These are phyloP conservation scores for Claviceps paspali DNA, from an alignment of 2,329 filamentous ascomycete genomes.

Conservation along the genomic window DNA sequence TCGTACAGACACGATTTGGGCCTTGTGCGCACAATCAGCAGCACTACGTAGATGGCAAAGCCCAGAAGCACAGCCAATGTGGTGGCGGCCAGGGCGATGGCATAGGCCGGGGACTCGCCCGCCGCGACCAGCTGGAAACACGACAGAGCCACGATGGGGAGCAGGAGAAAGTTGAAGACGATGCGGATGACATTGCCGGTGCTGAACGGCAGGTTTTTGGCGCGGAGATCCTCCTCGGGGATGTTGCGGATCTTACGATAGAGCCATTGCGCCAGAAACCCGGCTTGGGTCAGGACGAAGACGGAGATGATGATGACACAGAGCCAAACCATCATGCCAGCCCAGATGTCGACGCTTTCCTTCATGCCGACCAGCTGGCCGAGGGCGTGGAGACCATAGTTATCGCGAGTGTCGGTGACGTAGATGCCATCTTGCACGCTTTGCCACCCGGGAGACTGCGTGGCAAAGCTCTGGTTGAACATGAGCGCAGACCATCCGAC, in stretches of 20 bases:
- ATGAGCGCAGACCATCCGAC: conserved; percentile 78
- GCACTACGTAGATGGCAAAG: conserved; percentile 65
- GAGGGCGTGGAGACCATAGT: conserved; percentile 68
- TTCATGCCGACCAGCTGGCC: conserved; percentile 74
- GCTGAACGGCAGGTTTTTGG: conserved; percentile 84
- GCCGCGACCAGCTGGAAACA: conserved; percentile 83
- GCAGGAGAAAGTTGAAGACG: conserved; percentile 80
- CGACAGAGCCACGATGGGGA: conserved; percentile 75
- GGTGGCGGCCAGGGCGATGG: conserved; percentile 60
- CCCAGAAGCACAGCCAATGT: conserved; percentile 58
- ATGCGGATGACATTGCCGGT: conserved; percentile 67
- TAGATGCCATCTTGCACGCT: conserved; percentile 79
- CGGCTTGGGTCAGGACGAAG: conserved; percentile 56
- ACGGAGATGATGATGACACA: conserved; percentile 57
- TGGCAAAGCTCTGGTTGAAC: conserved; percentile 85
- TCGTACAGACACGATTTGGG: conserved; percentile 85
- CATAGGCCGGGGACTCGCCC: conserved; percentile 47
- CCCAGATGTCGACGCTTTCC: conserved; percentile 69
- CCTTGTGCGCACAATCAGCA: conserved; percentile 63
- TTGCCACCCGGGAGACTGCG: conserved; percentile 46
- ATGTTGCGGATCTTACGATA: conserved; percentile 56
- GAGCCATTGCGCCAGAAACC: conserved; percentile 63
- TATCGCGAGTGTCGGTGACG: conserved; percentile 59
- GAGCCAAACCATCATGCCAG: conserved; percentile 85
- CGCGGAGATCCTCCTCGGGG: conserved; percentile 71